Evolutionary conservation across 108 stramenopile genomes (phyloP).

Genomic region (Chaetoceros muelleri): DNA sequence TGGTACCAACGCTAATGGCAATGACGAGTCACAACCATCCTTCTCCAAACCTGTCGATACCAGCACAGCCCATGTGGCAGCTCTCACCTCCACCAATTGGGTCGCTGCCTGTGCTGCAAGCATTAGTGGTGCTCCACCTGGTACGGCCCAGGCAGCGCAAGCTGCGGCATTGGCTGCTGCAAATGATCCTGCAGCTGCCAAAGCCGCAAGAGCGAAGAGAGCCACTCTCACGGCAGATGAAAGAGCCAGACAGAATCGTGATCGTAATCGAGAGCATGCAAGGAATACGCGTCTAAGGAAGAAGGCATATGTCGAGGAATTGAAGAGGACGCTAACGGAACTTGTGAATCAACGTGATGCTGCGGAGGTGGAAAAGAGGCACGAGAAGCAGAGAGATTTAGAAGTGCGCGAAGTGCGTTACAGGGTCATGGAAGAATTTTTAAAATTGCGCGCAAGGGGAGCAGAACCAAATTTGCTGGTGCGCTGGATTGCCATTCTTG

Average conservation of each 20-base stretch:
- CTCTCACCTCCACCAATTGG: constrained; percentile 79
- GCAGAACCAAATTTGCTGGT: constrained; percentile 33
- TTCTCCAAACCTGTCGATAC: constrained; percentile 41
- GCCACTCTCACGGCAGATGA: constrained; percentile 77
- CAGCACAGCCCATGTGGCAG: constrained; percentile 74
- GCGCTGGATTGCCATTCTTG: constrained; percentile 78
- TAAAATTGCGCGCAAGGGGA: constrained; percentile 65
- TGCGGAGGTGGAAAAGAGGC: constrained; percentile 54
- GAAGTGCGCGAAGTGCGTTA: constrained; percentile 77
- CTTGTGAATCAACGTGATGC: constrained; percentile 71
- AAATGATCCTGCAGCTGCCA: constrained; percentile 8
- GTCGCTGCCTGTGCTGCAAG: constrained; percentile 48
- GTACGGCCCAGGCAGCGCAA: constrained; percentile 10
- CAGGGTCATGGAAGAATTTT: constrained; percentile 76
- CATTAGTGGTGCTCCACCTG: constrained; percentile 2
- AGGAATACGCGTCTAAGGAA: constrained; percentile 93
- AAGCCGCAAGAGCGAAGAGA: constrained; percentile 54
- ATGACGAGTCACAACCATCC: not conserved
- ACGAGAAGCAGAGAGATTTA: constrained; percentile 46
- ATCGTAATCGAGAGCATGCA: constrained; percentile 95
- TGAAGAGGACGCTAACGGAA: constrained; percentile 79
- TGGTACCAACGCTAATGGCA: constrained; percentile 11
- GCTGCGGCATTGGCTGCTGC: constrained; percentile 11
- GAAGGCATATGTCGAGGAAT: constrained; percentile 91
- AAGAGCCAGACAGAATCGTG: constrained; percentile 80